Evolutionary conservation across 2,329 filamentous ascomycete genomes (phyloP).

Genomic region (Drechslera avenae): DNA sequence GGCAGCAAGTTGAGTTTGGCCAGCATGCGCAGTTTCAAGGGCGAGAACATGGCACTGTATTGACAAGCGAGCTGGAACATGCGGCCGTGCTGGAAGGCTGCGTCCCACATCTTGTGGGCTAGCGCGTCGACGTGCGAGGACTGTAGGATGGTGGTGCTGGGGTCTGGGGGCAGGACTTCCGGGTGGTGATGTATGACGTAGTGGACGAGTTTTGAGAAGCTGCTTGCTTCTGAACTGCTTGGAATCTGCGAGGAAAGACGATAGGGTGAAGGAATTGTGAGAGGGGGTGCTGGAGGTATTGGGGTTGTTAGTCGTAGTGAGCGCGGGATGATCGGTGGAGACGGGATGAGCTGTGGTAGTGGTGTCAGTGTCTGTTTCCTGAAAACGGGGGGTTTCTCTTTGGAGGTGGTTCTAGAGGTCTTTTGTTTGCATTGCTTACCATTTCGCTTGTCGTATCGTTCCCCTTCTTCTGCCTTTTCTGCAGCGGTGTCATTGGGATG

Average conservation of each 20-base stretch:
- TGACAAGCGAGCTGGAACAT: slow-evolving; percentile 8
- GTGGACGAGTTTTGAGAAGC: not conserved
- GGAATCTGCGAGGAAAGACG: no score
- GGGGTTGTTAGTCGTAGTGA: not conserved
- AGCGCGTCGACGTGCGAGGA: slow-evolving; percentile 9
- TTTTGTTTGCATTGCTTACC: no score
- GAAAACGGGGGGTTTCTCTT: not conserved
- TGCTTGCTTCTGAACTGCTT: not conserved
- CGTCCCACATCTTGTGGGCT: slow-evolving; percentile 22
- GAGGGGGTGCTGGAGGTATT: not conserved
- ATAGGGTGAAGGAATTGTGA: not conserved
- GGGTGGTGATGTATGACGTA: not conserved
- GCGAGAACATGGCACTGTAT: slow-evolving; percentile 15
- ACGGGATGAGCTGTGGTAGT: not conserved
- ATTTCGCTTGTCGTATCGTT: not conserved
- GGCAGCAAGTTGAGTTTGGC: slow-evolving; percentile 27
- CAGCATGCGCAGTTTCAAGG: slow-evolving; percentile 20
- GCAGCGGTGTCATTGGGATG: not conserved
- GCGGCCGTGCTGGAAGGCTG: slow-evolving; percentile 5
- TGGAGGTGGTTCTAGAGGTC: no score
- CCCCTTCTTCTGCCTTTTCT: slow-evolving; percentile 9
- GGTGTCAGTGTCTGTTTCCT: not conserved
- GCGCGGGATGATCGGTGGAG: not conserved
- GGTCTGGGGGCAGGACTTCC: not conserved
- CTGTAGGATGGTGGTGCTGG: not conserved